These are phyloP conservation scores for Rhizopus sp. DNA, from an alignment of 371 early-diverging fungal genomes.

Conservation along the genomic window DNA sequence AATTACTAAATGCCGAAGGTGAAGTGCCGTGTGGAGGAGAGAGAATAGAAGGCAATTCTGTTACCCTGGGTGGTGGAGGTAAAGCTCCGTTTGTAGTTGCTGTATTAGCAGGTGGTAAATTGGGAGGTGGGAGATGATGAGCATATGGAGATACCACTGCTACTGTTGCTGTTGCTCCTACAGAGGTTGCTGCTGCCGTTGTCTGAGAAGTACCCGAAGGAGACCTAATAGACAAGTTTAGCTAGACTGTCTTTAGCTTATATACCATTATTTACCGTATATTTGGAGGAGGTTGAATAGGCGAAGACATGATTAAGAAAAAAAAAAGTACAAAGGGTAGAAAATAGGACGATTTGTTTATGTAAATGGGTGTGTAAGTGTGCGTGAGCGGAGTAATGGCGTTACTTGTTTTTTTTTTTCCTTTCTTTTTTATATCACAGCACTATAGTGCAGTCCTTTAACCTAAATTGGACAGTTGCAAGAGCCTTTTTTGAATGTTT, in stretches of 20 bases:
- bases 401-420: neutral
- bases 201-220: constrained; percentile 15
- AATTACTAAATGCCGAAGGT: constrained; percentile 11
- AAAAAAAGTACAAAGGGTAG: constrained; percentile 1
- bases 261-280: constrained; percentile 22
- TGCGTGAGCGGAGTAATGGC: neutral
- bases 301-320: constrained; percentile 21
- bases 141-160: constrained; percentile 22
- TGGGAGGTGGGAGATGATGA: constrained; percentile 30
- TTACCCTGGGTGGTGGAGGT: constrained; percentile 16
- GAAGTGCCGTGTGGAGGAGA: constrained; percentile 23
- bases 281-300: constrained; percentile 31
- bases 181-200: neutral
- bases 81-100: constrained; percentile 3
- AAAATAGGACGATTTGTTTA: neutral
- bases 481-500: too few species aligned
- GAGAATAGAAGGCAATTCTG: constrained; percentile 27
- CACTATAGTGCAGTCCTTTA: too few species aligned
- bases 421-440: neutral
- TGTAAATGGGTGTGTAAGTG: too few species aligned
- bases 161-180: neutral
- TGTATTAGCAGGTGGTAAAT: constrained; percentile 7
- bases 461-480: too few species aligned
- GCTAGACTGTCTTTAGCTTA: neutral
- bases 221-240: constrained; percentile 5